phyloP scores from a whole-genome alignment of 2,329 filamentous ascomycete species.

The Torrubiella hemipterigena region DNA sequence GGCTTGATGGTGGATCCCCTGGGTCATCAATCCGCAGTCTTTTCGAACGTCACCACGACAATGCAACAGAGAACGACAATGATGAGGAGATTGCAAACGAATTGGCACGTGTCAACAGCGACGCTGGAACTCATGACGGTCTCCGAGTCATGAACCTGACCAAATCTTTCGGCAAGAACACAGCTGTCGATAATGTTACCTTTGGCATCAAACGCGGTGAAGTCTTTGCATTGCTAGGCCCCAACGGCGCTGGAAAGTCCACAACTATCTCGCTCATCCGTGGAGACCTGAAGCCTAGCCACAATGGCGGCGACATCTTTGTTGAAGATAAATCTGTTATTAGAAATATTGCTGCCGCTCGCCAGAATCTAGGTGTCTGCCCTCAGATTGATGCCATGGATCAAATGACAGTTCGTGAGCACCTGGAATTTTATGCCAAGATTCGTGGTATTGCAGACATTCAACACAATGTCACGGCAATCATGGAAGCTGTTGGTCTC shows the following conservation, averaged over 20 bases:
- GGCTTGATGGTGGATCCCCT: slow-evolving; percentile 65
- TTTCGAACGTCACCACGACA: slow-evolving; percentile 19
- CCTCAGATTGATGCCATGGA: slow-evolving; percentile 85
- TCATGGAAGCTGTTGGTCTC: slow-evolving; percentile 73
- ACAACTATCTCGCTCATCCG: slow-evolving; percentile 83
- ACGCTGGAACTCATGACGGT: slow-evolving; percentile 38
- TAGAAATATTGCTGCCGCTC: slow-evolving; percentile 58
- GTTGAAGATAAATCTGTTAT: slow-evolving; percentile 69
- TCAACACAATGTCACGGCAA: slow-evolving; percentile 63
- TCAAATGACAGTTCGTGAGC: slow-evolving; percentile 78
- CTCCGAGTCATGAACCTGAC: slow-evolving; percentile 70
- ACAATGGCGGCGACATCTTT: slow-evolving; percentile 63
- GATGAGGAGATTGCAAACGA: slow-evolving; percentile 56
- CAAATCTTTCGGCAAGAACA: slow-evolving; percentile 64
- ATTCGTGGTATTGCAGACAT: slow-evolving; percentile 68
- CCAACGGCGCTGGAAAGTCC: slow-evolving; percentile 85
- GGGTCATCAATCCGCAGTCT: slow-evolving; percentile 37
- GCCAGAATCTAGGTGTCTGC: slow-evolving; percentile 76
- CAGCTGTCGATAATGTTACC: slow-evolving; percentile 78
- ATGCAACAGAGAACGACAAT: slow-evolving; percentile 15
- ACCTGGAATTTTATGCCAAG: slow-evolving; percentile 77
- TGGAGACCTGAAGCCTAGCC: slow-evolving; percentile 69
- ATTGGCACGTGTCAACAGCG: slow-evolving; percentile 42
- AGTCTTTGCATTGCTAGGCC: slow-evolving; percentile 79
- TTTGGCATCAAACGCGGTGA: slow-evolving; percentile 72